Percentiles rank a stretch among this genome's conserved stretches.
Conservation (phyloP, 768 basidiomycete species). For the Podaxis pistillaris region DNA sequence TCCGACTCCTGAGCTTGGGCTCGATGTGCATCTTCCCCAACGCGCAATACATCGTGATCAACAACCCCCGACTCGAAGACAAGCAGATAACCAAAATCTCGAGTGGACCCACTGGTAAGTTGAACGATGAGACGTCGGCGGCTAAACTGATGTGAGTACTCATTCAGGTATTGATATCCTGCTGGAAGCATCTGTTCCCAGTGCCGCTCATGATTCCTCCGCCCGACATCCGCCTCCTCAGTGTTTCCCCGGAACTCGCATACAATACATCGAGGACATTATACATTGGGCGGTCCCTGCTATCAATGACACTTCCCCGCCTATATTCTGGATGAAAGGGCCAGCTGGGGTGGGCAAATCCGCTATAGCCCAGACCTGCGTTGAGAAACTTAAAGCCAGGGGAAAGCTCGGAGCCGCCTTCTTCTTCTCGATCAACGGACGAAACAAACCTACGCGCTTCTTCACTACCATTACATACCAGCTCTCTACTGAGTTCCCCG, state of each 20-base stretch:
- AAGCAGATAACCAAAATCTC: neutral
- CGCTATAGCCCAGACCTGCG: conserved; percentile 7
- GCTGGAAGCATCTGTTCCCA: neutral
- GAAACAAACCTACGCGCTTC: neutral
- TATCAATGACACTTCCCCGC: neutral
- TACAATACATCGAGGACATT: neutral
- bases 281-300: neutral
- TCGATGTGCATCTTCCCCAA: conserved; percentile 1
- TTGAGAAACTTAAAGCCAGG: neutral
- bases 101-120: neutral
- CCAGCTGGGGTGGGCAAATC: conserved; percentile 2
- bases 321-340: conserved; percentile 4
- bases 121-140: neutral
- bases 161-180: neutral
- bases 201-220: neutral
- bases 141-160: neutral
- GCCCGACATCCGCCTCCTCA: neutral
- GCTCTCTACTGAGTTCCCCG: neutral
- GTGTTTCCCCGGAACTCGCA: neutral
- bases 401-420: neutral
- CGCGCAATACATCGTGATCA: conserved; percentile 11
- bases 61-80: neutral
- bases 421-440: conserved; percentile 4
- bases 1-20: conserved; percentile 4
- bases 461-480: conserved; percentile 10